Base-by-base conservation (phyloP, 2,329 filamentous ascomycete genomes). In the Nemania sp. region DNA sequence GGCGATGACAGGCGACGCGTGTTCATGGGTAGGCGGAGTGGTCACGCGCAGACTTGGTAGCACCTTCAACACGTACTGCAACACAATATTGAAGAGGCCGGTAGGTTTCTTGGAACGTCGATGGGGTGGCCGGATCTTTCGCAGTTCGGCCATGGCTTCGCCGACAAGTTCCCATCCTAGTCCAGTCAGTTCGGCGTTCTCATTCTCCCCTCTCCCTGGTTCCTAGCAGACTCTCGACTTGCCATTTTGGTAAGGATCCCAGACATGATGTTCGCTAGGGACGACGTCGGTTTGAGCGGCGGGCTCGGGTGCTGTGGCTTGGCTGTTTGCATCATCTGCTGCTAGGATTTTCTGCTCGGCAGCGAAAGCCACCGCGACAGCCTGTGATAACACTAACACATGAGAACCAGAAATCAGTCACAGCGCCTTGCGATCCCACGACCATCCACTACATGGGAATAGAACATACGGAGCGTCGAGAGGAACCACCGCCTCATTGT, bases 151-250 rank as follows among this genome's bases (percentile, higher is more conserved):
- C 57, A 82, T 72, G 5, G 84, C 84, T 29, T 79, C 76, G 47
- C 83, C 80, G 57, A 86, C 82, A 15, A 83, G 75, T 51, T 85
- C 81, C 67, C 79, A 79, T 42, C 82, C 83, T 83, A 63, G 10
- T 35, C 11, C 13, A 37, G 49, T 60, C 54, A 63, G 54, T 42
- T 5, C 3, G 10, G 40, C 11, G 6, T 37, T 18, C 35, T 53
- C 45, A n/a, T n/a, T n/a, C n/a, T n/a, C 13, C 17, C n/a, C 17
- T 2, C 3, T 12, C 34, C 42, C 25, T 43, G 10, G 15, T 10
- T 6, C 3, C 9, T 20, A 43, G 10, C 5, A 5, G 18, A 11
- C 35, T n/a, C 29, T 45, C 12, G 21, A 54, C 69, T 63, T 70
- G 73, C 72, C 72, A 61, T 66, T 72, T 60, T 74, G 72, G 62